Base-by-base conservation (phyloP, 1,284 basidiomycete genomes). In the Sporisorium reilianum region DNA sequence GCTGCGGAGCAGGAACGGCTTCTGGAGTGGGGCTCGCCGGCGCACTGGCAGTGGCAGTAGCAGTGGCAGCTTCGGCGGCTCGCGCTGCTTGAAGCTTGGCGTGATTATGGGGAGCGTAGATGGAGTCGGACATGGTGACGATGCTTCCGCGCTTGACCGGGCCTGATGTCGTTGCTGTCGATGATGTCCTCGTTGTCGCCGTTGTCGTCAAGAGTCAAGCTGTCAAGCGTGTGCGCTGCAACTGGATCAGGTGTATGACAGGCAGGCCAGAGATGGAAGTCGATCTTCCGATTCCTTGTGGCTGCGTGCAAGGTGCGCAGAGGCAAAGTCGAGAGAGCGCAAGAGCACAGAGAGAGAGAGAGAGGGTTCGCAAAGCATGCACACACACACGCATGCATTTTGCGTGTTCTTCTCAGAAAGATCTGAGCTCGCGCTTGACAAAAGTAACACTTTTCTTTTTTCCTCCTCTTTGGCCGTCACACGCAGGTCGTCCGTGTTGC, bases 71-170 rank as follows among this genome's bases (percentile, higher is more conserved):
- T n/a, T 64, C 40, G 5, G 62, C 63, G 28, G 66, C 59, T 45
- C 57, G 66, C 8, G 56, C 49, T 14, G 64, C 74, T 22, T 73
- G 36, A 55, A 73, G 66, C 66, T 64, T 67, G 42, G 57, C 50
- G 52, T 75, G 60, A 41, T 77, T 77, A 41, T 77, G 67, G 0
- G 76, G 76, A 2, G 76, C 76, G 52, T 78, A 78, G 60, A 78
- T 78, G n/a, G 73, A 75, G 52, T 78, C 76, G 42, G 76, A 52
- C 76, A 78, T 78, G 45, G 20, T 62, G 55, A 56, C 23, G 23
- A 34, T 40, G 38, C 34, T 26, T 38, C 16, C 12, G 18, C 16
- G 3, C 22, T 25, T 38, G 49, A 23, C 18, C 16, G 22, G 12
- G 22, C 23, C n/a, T 38, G 36, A n/a, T 8, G 18, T 26, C 12